These are phyloP conservation scores for Magnaporthiopsis poae DNA, from an alignment of 2,329 filamentous ascomycete species.

Conservation along the genomic window DNA sequence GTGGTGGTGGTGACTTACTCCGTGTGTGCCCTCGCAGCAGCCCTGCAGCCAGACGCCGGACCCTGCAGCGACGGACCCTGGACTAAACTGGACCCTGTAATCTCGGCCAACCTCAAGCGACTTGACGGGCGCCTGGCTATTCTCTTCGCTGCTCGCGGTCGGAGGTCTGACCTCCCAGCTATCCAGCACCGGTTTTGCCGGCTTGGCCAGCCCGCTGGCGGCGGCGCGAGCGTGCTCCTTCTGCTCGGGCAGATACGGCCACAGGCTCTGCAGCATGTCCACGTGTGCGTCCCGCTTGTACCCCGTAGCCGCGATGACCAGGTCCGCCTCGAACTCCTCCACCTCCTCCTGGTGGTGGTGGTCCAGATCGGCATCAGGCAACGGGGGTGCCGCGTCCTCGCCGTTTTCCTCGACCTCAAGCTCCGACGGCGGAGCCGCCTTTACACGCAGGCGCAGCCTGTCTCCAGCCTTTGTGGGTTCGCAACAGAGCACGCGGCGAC, in stretches of 20 bases:
- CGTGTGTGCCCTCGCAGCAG: conserved; percentile 86
- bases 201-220: neutral
- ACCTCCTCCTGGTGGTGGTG: conserved; percentile 22
- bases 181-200: conserved; percentile 13
- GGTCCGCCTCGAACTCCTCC: conserved; percentile 64
- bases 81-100: conserved; percentile 65
- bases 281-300: conserved; percentile 73
- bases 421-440: conserved; percentile 30
- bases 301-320: conserved; percentile 78
- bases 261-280: conserved; percentile 59
- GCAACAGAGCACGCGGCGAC: conserved; percentile 56
- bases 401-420: conserved; percentile 23
- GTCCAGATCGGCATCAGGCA: conserved; percentile 12
- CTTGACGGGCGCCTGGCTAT: conserved; percentile 18
- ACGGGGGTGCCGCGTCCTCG: conserved; percentile 27
- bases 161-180: conserved; percentile 15
- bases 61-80: conserved; percentile 56
- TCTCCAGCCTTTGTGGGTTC: conserved; percentile 32
- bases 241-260: conserved; percentile 51
- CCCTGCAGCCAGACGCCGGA: conserved; percentile 88
- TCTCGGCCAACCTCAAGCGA: conserved; percentile 63
- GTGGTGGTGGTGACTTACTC: conserved; percentile 48
- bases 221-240: conserved; percentile 10
- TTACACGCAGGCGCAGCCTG: conserved; percentile 49
- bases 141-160: conserved; percentile 5